Conservation (phyloP, 306 rosid species). For the Ochetophila trinervis region DNA sequence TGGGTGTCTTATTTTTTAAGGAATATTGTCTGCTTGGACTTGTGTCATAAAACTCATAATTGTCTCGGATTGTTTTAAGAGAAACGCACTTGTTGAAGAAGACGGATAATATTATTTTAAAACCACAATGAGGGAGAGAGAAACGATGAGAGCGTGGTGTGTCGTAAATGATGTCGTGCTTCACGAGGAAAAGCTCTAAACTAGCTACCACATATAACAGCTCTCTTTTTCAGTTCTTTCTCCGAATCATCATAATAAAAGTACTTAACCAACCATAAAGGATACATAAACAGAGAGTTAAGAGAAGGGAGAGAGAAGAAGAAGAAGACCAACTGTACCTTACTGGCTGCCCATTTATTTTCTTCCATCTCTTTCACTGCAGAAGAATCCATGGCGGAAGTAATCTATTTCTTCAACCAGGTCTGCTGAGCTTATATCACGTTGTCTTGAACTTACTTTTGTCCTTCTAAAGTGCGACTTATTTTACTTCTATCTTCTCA, state of each 20-base stretch:
- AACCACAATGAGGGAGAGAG: not conserved
- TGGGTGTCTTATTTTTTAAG: not conserved
- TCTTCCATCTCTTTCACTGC: not conserved
- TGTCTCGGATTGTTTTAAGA: not conserved
- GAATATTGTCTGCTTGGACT: not conserved
- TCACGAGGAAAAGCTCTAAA: conserved; percentile 25
- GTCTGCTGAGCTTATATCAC: not conserved
- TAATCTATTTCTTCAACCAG: conserved; percentile 23
- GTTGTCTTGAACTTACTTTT: not conserved
- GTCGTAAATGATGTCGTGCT: conserved; percentile 2
- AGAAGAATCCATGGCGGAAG: conserved; percentile 15
- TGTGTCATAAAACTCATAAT: not conserved
- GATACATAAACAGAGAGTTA: not conserved
- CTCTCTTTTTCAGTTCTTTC: conserved; percentile 1
- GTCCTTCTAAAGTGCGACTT: not conserved
- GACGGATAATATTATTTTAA: not conserved
- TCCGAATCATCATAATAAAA: not conserved
- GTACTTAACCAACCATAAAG: not conserved
- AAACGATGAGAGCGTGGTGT: conserved; percentile 10
- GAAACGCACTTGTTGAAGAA: not conserved
- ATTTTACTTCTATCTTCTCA: not conserved
- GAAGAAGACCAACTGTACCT: not conserved
- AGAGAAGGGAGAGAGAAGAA: not conserved
- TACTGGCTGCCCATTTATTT: conserved; percentile 3
- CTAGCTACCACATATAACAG: not conserved